A percentile compares a stretch with the other conserved stretches of the same genome.
These are phyloP conservation scores for Pleurotus salmoneostramineus DNA, from an alignment of 768 basidiomycete genomes.

Conservation along the genomic window DNA sequence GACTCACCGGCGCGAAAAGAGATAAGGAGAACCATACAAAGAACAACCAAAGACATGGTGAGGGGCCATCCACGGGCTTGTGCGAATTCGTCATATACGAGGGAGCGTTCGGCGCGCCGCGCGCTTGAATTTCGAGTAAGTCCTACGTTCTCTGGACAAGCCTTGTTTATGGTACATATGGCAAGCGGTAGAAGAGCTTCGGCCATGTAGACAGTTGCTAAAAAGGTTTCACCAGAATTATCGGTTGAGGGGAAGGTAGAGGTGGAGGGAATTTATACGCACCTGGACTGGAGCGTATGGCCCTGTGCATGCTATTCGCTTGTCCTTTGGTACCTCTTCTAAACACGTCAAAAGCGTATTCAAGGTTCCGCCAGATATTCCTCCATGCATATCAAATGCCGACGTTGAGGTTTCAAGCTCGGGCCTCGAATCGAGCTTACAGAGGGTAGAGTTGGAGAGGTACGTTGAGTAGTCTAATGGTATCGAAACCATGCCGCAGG, in stretches of 20 bases:
- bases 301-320: constrained; percentile 21
- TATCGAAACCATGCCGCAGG: constrained; percentile 75
- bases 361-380: constrained; percentile 65
- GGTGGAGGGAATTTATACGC: constrained; percentile 18
- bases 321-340: constrained; percentile 34
- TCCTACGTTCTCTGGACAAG: constrained; percentile 46
- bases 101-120: constrained; percentile 57
- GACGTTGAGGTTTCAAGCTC: constrained; percentile 55
- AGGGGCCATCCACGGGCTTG: constrained; percentile 32
- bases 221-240: background rate
- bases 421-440: constrained; percentile 26
- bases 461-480: constrained; percentile 71
- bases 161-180: constrained; percentile 27
- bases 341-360: constrained; percentile 31
- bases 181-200: constrained; percentile 31
- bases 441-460: constrained; percentile 67
- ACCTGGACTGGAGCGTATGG: constrained; percentile 39
- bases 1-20: constrained; percentile 35
- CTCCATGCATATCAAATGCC: constrained; percentile 42
- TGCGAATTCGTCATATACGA: constrained; percentile 75
- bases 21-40: constrained; percentile 18
- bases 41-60: constrained; percentile 33
- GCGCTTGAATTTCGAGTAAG: constrained; percentile 31
- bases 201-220: constrained; percentile 13
- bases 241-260: background rate